phyloP scores from a whole-genome alignment of 2,329 filamentous ascomycete genomes.

The Verticillium alfalfae region DNA sequence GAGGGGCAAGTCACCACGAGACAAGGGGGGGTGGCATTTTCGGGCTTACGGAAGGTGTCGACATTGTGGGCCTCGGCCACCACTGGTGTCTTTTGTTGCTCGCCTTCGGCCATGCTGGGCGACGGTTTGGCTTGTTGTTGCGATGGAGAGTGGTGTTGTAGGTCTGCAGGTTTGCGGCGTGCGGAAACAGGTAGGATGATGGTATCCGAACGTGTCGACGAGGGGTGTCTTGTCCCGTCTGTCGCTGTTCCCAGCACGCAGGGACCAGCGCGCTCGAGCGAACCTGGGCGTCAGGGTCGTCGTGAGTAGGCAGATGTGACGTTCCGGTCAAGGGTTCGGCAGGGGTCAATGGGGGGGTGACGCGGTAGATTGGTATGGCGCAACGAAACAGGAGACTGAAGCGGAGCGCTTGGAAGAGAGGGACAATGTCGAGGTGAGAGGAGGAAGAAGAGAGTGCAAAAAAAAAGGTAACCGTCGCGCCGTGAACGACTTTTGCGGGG shows the following conservation, averaged over 20 bases:
- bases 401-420: not conserved
- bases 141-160: conserved; percentile 3
- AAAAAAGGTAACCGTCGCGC: not conserved
- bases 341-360: not conserved
- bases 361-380: not conserved
- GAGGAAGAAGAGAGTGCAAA: not conserved
- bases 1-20: not conserved
- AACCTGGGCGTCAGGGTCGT: not conserved
- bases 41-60: conserved; percentile 61
- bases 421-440: not conserved
- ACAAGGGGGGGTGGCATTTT: conserved; percentile 1
- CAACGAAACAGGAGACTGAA: not conserved
- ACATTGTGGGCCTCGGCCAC: conserved; percentile 73
- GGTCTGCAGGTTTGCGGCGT: not conserved
- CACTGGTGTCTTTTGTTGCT: conserved; percentile 45
- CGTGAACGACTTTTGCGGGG: not conserved
- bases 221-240: conserved; percentile 12
- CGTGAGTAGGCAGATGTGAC: not conserved
- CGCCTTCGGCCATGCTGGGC: conserved; percentile 37
- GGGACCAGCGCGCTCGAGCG: not conserved
- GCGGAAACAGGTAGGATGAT: conserved; percentile 4
- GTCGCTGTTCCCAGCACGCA: conserved; percentile 13
- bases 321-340: not conserved
- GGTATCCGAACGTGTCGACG: conserved; percentile 7
- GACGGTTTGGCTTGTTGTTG: not conserved